Conservation (phyloP, 2,329 filamentous ascomycete genomes). For the Colletotrichum simmondsii region DNA sequence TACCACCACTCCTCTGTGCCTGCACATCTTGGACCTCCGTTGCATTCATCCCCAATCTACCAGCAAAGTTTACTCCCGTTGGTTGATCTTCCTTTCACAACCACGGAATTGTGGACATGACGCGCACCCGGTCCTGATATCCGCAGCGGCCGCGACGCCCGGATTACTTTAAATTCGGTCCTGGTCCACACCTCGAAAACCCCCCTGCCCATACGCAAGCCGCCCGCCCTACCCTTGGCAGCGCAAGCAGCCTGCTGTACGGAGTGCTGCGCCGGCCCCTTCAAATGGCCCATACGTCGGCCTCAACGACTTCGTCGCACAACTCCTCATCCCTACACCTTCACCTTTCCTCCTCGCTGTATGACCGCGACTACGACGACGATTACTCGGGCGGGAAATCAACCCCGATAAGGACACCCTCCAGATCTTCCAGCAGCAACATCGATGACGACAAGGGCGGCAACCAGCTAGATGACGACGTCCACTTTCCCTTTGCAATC, state of each 20-base stretch:
- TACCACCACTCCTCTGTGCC: constrained; percentile 10
- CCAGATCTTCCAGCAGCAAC: constrained; percentile 28
- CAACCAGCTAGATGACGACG: constrained; percentile 21
- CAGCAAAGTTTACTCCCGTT: not conserved
- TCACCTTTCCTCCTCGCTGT: not conserved
- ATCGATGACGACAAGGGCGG: not conserved
- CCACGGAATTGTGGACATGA: constrained; percentile 19
- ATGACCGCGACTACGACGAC: not conserved
- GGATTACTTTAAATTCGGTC: constrained; percentile 18
- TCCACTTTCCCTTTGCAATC: not conserved
- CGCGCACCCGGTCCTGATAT: constrained; percentile 22
- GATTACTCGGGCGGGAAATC: constrained; percentile 24
- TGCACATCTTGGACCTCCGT: not conserved
- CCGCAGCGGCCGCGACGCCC: constrained; percentile 25
- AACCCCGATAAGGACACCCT: constrained; percentile 31
- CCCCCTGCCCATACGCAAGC: not conserved
- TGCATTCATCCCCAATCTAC: not conserved
- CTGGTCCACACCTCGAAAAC: not conserved
- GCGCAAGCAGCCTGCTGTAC: not conserved
- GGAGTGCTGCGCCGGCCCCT: not conserved
- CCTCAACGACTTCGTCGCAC: constrained; percentile 23
- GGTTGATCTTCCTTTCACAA: not conserved
- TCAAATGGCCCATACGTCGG: constrained; percentile 27
- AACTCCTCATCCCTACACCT: not conserved
- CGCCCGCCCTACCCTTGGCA: constrained; percentile 11